Conservation (phyloP, 192 early-diverging fungal species). For the Polychytrium aggregatum region DNA sequence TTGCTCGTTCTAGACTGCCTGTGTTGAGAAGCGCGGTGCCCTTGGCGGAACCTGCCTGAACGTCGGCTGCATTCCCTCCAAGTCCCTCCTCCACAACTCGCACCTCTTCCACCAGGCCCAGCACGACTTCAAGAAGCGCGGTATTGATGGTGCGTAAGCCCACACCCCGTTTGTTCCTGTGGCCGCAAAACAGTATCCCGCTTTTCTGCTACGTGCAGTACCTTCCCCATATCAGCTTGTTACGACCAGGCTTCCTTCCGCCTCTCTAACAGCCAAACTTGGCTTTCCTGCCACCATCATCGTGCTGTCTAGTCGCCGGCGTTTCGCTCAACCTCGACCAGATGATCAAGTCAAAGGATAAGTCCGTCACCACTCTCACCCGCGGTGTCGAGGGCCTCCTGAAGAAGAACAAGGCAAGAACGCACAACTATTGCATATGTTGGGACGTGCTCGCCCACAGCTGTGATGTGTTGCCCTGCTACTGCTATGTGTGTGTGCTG, state of each 20-base stretch:
- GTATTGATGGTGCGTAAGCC: slow-evolving; percentile 65
- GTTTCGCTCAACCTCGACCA: slow-evolving; percentile 74
- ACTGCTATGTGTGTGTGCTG: no score
- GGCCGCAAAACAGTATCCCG: no score
- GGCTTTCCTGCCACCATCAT: no score
- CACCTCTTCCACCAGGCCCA: slow-evolving; percentile 90
- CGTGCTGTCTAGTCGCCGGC: slow-evolving; percentile 66
- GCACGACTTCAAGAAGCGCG: slow-evolving; percentile 84
- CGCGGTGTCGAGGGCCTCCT: slow-evolving; percentile 88
- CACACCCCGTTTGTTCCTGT: no score
- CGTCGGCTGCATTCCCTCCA: slow-evolving; percentile 98
- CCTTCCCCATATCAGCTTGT: no score
- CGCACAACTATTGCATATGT: no score
- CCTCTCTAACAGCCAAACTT: no score
- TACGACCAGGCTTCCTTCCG: no score
- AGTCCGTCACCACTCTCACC: slow-evolving; percentile 77
- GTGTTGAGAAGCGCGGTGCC: slow-evolving; percentile 89
- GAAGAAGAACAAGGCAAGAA: slow-evolving; percentile 99
- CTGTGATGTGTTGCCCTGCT: no score
- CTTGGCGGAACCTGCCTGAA: slow-evolving; percentile 98
- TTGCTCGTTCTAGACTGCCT: slow-evolving; percentile 95
- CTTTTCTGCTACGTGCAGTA: no score
- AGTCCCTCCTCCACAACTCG: slow-evolving; percentile 97
- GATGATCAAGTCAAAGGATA: slow-evolving; percentile 88
- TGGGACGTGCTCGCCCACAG: not conserved